These are phyloP conservation scores for Pseudogymnoascus verrucosus DNA, from an alignment of 2,329 filamentous ascomycete genomes.

Conservation along the genomic window DNA sequence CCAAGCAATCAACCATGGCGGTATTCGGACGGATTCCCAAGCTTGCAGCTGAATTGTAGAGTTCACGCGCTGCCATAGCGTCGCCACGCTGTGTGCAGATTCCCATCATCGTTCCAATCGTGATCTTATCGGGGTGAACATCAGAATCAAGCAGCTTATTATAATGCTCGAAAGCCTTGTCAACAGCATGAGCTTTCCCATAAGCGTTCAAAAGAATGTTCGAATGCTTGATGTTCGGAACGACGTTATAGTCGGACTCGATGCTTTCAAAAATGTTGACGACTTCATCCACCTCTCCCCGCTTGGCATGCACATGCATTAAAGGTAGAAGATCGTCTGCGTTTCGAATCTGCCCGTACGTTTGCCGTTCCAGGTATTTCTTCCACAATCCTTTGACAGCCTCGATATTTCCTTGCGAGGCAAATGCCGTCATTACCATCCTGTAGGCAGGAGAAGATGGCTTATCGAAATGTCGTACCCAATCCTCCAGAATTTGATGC, in stretches of 20 bases:
- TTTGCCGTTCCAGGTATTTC: slow-evolving; percentile 23
- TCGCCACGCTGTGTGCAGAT: slow-evolving; percentile 67
- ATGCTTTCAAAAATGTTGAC: slow-evolving; percentile 57
- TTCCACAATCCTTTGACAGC: slow-evolving; percentile 38
- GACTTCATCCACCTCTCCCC: slow-evolving; percentile 55
- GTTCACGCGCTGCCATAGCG: slow-evolving; percentile 55
- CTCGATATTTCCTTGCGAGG: slow-evolving; percentile 37
- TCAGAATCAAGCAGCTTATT: slow-evolving; percentile 43
- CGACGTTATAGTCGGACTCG: slow-evolving; percentile 42
- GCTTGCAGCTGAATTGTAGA: slow-evolving; percentile 57
- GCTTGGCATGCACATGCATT: slow-evolving; percentile 62
- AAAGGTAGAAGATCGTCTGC: slow-evolving; percentile 42
- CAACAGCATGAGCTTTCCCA: slow-evolving; percentile 55
- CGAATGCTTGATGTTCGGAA: slow-evolving; percentile 56
- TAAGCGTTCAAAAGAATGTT: slow-evolving; percentile 71
- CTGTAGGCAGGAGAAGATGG: slow-evolving; percentile 26
- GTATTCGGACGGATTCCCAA: slow-evolving; percentile 41
- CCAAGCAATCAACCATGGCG: slow-evolving; percentile 54
- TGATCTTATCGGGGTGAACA: slow-evolving; percentile 50
- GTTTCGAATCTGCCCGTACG: slow-evolving; percentile 6
- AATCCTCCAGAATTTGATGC: slow-evolving; percentile 31
- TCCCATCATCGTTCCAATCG: slow-evolving; percentile 66
- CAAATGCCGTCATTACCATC: slow-evolving; percentile 33
- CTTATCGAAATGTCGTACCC: slow-evolving; percentile 23
- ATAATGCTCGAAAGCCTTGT: slow-evolving; percentile 58